Conservation (phyloP, 306 rosid species). For the Ormosia semicastrata region DNA sequence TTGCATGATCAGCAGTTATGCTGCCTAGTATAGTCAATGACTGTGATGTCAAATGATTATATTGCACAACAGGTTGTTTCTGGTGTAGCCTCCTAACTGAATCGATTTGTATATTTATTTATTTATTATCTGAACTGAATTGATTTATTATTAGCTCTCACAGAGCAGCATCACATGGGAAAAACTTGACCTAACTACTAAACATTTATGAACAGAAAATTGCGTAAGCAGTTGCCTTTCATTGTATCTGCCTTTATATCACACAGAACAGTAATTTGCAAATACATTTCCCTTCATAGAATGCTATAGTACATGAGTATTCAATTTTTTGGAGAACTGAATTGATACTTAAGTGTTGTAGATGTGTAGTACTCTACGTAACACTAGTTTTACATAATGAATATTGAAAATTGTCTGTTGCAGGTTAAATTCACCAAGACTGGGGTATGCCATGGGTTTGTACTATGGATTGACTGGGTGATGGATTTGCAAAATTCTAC, state of each 20-base stretch:
- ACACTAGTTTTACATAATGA: background rate
- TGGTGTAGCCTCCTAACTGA: conserved; percentile 8
- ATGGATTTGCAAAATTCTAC: conserved; percentile 66
- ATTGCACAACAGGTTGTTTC: background rate
- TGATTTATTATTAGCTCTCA: background rate
- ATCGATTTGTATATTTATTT: background rate
- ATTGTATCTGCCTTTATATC: background rate
- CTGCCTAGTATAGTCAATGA: background rate
- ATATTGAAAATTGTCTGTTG: conserved; percentile 21
- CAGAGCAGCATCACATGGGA: background rate
- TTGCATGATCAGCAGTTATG: conserved; percentile 16
- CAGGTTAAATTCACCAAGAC: conserved; percentile 62
- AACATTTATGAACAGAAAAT: background rate
- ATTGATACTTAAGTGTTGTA: background rate
- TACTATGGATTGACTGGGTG: conserved; percentile 89
- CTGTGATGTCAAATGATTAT: background rate
- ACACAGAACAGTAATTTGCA: conserved; percentile 1
- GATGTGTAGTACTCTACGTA: background rate
- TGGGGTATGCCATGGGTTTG: conserved; percentile 86
- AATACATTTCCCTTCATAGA: conserved; percentile 4
- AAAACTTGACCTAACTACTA: conserved; percentile 4
- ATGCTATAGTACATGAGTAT: background rate
- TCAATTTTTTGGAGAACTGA: background rate
- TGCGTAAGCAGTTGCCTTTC: background rate
- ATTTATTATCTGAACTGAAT: background rate